These are phyloP conservation scores for Cryptosporidium felis DNA, from an alignment of 169 alveolate genomes.

Conservation along the genomic window DNA sequence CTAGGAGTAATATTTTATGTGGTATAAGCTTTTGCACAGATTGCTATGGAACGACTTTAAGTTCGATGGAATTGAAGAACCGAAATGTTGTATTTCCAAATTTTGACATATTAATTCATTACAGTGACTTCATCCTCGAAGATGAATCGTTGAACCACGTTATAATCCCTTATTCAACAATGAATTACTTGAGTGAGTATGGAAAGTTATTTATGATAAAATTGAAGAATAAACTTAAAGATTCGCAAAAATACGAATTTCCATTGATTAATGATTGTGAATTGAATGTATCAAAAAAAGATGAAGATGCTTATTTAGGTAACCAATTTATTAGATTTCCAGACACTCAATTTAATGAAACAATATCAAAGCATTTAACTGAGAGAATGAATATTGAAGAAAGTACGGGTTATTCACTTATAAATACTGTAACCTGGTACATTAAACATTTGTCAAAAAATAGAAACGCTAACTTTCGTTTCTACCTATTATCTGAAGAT, in stretches of 20 bases:
- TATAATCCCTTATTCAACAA: conserved; percentile 63
- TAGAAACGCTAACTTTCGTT: conserved; percentile 38
- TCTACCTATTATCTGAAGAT: conserved; percentile 61
- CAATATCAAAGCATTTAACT: not conserved
- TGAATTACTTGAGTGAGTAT: conserved; percentile 67
- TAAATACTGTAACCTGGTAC: conserved; percentile 59
- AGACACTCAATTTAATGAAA: conserved; percentile 38
- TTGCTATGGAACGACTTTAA: conserved; percentile 57
- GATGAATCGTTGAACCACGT: conserved; percentile 73
- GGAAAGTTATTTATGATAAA: conserved; percentile 61
- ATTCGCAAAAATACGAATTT: not conserved
- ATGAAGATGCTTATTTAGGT: not conserved
- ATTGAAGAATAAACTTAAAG: conserved; percentile 27
- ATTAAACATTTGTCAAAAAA: conserved; percentile 63
- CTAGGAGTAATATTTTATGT: conserved; percentile 81
- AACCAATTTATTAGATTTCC: conserved; percentile 39
- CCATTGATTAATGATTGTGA: conserved; percentile 19
- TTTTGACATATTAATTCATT: conserved; percentile 11
- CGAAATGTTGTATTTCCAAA: conserved; percentile 7
- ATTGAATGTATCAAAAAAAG: not conserved
- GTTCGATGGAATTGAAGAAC: not conserved
- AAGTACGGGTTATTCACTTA: conserved; percentile 1
- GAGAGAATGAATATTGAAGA: not conserved
- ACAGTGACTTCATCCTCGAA: conserved; percentile 60
- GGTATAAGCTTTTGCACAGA: conserved; percentile 73